phyloP scores from a whole-genome alignment of 169 alveolate species.

The Perkinsus olseni region DNA sequence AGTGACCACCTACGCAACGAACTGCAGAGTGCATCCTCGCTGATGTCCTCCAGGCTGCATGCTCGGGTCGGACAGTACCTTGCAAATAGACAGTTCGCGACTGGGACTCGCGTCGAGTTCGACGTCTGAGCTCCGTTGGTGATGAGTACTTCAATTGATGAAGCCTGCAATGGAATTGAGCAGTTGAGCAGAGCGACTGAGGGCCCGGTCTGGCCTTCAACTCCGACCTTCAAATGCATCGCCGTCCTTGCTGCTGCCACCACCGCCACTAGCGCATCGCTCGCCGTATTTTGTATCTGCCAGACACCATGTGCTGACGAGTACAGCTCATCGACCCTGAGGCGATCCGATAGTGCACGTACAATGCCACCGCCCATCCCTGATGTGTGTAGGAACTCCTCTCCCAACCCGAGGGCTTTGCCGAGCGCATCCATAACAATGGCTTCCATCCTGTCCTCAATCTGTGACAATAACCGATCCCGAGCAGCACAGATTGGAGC shows the following conservation, averaged over 20 bases:
- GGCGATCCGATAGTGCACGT: background rate
- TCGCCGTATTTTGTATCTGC: constrained; percentile 12
- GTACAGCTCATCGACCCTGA: background rate
- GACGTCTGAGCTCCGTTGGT: too few relatives aligned
- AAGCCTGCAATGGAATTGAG: too few relatives aligned
- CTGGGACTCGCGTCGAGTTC: too few relatives aligned
- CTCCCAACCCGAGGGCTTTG: background rate
- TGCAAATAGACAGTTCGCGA: too few relatives aligned
- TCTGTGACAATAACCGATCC: background rate
- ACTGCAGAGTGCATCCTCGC: too few relatives aligned
- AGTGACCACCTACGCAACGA: background rate
- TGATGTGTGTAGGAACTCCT: background rate
- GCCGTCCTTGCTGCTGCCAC: constrained; percentile 5
- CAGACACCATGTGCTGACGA: too few relatives aligned
- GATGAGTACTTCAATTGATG: too few relatives aligned
- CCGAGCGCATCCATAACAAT: constrained; percentile 7
- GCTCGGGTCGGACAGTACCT: too few relatives aligned
- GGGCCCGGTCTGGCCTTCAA: too few relatives aligned
- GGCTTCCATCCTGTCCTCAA: background rate
- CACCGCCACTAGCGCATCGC: constrained; percentile 13
- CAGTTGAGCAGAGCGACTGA: too few relatives aligned
- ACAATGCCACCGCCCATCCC: background rate
- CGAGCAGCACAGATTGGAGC: background rate
- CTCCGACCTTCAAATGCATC: background rate
- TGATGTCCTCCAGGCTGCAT: too few relatives aligned